A percentile compares a stretch with the other conserved stretches of the same genome.
Conservation (phyloP, 2,329 filamentous ascomycete species). For the Nothopassalora personata region DNA sequence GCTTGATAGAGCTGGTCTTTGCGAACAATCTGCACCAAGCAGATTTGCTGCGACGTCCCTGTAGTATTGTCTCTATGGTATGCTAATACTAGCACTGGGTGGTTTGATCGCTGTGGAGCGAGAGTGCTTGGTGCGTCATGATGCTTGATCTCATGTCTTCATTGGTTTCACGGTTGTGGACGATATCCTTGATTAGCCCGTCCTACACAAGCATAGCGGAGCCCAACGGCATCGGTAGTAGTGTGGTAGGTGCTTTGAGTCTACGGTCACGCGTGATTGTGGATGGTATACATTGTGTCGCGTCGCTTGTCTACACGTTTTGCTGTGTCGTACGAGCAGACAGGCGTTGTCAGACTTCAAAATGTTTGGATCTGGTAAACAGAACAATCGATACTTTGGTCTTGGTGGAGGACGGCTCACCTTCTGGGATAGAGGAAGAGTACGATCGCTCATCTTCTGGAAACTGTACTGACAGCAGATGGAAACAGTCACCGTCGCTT, state of each 20-base stretch:
- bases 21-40: no score
- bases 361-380: conserved; percentile 21
- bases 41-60: no score
- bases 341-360: background rate
- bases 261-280: background rate
- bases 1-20: no score
- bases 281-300: conserved; percentile 1
- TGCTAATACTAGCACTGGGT: no score
- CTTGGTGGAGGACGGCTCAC: conserved; percentile 52
- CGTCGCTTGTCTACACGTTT: background rate
- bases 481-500: conserved; percentile 14
- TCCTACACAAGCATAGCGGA: background rate
- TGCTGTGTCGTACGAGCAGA: background rate
- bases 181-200: background rate
- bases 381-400: conserved; percentile 45
- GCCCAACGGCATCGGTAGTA: background rate
- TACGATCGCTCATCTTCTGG: no score
- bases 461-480: background rate
- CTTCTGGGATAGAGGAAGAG: conserved; percentile 40
- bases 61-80: no score
- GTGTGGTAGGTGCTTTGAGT: background rate
- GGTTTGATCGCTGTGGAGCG: no score
- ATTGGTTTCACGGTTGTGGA: background rate
- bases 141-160: background rate
- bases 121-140: conserved; percentile 2